These are phyloP conservation scores for Phytophthora crassamura DNA, from an alignment of 352 stramenopile species.

Conservation along the genomic window DNA sequence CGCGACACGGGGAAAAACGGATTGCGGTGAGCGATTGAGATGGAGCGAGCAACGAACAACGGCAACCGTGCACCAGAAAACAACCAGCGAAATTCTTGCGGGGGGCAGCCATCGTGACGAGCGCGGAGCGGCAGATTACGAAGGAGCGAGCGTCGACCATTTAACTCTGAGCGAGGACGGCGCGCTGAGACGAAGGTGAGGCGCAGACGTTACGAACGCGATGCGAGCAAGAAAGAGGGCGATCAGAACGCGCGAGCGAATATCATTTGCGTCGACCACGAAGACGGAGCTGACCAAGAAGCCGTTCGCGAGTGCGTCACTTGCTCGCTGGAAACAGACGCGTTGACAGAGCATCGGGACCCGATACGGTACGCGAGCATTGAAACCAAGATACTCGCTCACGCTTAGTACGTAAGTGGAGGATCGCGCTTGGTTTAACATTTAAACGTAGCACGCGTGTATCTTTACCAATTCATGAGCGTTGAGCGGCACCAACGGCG, in stretches of 20 bases:
- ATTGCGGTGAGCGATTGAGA: conserved; percentile 18
- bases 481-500: neutral
- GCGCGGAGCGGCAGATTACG: conserved; percentile 20
- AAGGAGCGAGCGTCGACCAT: conserved; percentile 15
- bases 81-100: conserved; percentile 32
- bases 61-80: conserved; percentile 34
- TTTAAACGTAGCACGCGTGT: conserved; percentile 3
- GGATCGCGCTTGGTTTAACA: conserved; percentile 4
- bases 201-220: conserved; percentile 37
- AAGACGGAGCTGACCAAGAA: conserved; percentile 16
- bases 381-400: too few species aligned
- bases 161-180: conserved; percentile 19
- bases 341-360: conserved; percentile 1
- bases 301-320: conserved; percentile 13
- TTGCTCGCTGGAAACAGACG: neutral
- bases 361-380: too few species aligned
- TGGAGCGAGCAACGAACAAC: conserved; percentile 24
- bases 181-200: conserved; percentile 27
- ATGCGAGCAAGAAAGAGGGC: conserved; percentile 30
- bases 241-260: neutral
- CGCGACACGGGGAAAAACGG: conserved; percentile 35
- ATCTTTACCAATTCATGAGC: neutral
- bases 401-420: too few species aligned
- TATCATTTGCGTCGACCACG: conserved; percentile 38
- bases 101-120: conserved; percentile 25